Percentiles rank a stretch among this genome's conserved stretches.
Evolutionary conservation across 495 filamentous ascomycete genomes (phyloP).

Genomic region (Elasticomyces elasticus): DNA sequence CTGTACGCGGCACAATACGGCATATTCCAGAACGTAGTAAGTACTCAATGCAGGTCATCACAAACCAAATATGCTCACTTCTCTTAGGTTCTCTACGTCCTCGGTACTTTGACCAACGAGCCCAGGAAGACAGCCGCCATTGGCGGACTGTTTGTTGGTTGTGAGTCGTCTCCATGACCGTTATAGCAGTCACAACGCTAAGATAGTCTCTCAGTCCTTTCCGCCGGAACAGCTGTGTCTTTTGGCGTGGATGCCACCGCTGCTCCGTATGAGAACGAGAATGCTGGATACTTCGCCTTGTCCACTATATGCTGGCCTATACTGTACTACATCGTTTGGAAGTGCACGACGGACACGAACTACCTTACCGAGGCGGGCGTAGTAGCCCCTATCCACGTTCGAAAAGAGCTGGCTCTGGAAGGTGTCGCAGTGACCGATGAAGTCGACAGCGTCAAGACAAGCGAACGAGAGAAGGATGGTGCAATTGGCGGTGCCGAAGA

Average conservation of each 20-base stretch:
- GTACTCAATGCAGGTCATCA: too few species aligned
- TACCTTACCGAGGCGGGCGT: conserved; percentile 6
- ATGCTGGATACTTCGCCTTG: conserved; percentile 5
- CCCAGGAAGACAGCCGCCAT: conserved; percentile 2
- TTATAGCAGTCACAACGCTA: background rate
- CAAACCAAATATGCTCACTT: too few species aligned
- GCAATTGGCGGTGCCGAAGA: background rate
- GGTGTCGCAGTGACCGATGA: background rate
- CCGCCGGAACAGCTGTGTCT: conserved; percentile 1
- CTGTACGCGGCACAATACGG: conserved; percentile 7
- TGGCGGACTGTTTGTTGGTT: conserved; percentile 2
- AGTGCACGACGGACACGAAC: conserved; percentile 12
- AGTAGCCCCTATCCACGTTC: conserved; percentile 5
- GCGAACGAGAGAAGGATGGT: background rate
- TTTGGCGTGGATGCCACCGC: conserved; percentile 6
- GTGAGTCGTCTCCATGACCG: background rate
- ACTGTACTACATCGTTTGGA: conserved; percentile 5
- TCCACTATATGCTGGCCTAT: conserved; percentile 8
- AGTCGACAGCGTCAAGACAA: background rate
- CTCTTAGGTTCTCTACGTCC: too few species aligned
- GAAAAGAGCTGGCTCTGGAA: conserved; percentile 1
- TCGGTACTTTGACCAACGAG: background rate
- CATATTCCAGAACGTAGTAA: conserved; percentile 9
- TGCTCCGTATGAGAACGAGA: conserved; percentile 5
- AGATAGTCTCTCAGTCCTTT: background rate